These are phyloP conservation scores for Datisca glomerata DNA, from an alignment of 306 rosid species.

Conservation along the genomic window DNA sequence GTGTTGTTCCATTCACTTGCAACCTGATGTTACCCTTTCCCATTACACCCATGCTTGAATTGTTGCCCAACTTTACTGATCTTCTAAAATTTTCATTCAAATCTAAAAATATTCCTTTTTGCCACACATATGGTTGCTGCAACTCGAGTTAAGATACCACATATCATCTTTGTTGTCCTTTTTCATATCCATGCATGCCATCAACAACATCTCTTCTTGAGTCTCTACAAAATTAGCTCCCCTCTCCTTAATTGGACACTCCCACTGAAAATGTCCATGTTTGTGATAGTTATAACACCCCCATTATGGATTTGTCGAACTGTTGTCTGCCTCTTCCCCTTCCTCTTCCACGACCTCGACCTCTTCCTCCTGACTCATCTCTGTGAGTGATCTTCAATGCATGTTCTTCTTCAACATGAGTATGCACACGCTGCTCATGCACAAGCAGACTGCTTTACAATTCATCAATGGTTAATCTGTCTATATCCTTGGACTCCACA, in stretches of 20 bases:
- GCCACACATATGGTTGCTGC: neutral
- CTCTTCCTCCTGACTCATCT: neutral
- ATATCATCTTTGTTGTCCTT: neutral
- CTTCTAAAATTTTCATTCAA: neutral
- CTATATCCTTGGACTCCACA: neutral
- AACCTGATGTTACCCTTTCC: neutral
- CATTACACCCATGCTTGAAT: neutral
- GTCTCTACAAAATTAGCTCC: neutral
- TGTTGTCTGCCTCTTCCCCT: neutral
- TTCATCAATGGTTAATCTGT: neutral
- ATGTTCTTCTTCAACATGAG: neutral
- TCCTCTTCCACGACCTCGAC: neutral
- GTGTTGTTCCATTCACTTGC: neutral
- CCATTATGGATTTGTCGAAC: neutral
- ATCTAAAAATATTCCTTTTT: neutral
- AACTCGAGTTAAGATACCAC: too few species aligned
- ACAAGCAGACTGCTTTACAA: neutral
- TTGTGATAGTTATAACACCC: neutral
- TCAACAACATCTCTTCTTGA: neutral
- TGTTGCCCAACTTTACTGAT: neutral
- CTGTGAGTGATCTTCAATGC: neutral
- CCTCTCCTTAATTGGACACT: conserved; percentile 2
- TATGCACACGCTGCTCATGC: neutral
- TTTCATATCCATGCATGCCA: neutral
- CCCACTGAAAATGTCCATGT: neutral